Evolutionary conservation across 2,329 filamentous ascomycete species (phyloP).

Genomic region (Rutstroemia sydowiana): DNA sequence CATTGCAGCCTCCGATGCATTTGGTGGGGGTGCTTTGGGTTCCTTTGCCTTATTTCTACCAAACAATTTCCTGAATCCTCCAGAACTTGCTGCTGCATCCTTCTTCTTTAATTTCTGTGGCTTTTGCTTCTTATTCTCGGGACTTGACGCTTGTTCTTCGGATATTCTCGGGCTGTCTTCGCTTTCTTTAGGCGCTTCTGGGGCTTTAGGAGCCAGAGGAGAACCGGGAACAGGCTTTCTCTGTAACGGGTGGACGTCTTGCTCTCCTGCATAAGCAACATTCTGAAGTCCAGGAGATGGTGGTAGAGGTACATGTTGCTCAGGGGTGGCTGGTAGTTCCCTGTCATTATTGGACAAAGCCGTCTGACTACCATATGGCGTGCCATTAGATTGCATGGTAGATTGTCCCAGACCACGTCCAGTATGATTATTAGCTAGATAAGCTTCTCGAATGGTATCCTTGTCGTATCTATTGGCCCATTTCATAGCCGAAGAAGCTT

Average conservation of each 20-base stretch:
- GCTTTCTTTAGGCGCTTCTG: constrained; percentile 16
- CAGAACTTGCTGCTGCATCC: constrained; percentile 13
- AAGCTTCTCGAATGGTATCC: constrained; percentile 76
- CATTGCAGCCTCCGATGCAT: constrained; percentile 10
- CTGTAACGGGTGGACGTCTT: constrained; percentile 12
- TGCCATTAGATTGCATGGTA: constrained; percentile 37
- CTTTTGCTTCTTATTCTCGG: constrained; percentile 37
- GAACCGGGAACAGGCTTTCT: constrained; percentile 14
- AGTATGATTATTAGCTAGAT: constrained; percentile 65
- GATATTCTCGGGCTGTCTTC: constrained; percentile 20
- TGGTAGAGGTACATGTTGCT: constrained; percentile 26
- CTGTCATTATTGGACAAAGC: constrained; percentile 18
- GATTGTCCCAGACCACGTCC: constrained; percentile 56
- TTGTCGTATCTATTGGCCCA: constrained; percentile 97
- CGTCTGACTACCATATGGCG: constrained; percentile 18
- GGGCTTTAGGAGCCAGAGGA: constrained; percentile 5
- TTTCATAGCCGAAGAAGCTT: constrained; percentile 89
- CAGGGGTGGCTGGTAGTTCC: constrained; percentile 34
- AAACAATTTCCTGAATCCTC: constrained; percentile 58
- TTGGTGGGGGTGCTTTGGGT: constrained; percentile 3
- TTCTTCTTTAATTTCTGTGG: constrained; percentile 50
- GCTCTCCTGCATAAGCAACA: constrained; percentile 18
- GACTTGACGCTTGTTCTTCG: constrained; percentile 30
- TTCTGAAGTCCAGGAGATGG: constrained; percentile 18
- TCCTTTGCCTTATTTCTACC: constrained; percentile 43